Evolutionary conservation across 257 asterid genomes (phyloP).

Genomic region (Petrea volubilis): DNA sequence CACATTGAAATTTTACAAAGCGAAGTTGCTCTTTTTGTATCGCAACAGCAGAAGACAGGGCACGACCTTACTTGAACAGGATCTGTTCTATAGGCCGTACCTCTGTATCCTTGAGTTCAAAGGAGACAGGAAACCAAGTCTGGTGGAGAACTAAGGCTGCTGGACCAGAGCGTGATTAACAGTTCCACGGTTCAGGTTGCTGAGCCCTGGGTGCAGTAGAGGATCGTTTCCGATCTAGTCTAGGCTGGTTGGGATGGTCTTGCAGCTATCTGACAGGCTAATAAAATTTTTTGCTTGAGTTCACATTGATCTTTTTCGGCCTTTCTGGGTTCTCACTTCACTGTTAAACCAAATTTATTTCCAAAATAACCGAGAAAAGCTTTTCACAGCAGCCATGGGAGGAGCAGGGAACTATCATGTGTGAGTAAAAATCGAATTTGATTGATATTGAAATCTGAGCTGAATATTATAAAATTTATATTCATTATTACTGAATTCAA

Average conservation of each 20-base stretch:
- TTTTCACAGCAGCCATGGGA: no score
- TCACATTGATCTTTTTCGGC: no score
- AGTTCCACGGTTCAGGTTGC: not conserved
- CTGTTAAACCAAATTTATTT: no score
- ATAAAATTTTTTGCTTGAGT: no score
- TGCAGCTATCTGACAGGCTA: conserved; percentile 16
- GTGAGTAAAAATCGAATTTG: no score
- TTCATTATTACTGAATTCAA: no score
- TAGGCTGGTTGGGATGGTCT: conserved; percentile 2
- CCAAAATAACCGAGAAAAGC: no score
- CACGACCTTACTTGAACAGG: not conserved
- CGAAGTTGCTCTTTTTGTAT: not conserved
- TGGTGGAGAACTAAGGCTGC: conserved; percentile 12
- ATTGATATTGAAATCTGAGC: no score
- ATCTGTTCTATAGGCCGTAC: not conserved
- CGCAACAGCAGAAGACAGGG: not conserved
- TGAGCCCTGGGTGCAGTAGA: not conserved
- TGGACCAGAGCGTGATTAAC: conserved; percentile 24
- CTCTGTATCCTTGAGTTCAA: not conserved
- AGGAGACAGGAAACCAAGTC: not conserved
- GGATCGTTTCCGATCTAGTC: not conserved
- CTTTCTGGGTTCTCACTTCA: no score
- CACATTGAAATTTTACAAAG: not conserved
- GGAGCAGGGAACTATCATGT: no score
- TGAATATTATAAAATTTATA: no score